Base-by-base conservation (phyloP, 2,329 filamentous ascomycete species). In the Aureobasidium lini region DNA sequence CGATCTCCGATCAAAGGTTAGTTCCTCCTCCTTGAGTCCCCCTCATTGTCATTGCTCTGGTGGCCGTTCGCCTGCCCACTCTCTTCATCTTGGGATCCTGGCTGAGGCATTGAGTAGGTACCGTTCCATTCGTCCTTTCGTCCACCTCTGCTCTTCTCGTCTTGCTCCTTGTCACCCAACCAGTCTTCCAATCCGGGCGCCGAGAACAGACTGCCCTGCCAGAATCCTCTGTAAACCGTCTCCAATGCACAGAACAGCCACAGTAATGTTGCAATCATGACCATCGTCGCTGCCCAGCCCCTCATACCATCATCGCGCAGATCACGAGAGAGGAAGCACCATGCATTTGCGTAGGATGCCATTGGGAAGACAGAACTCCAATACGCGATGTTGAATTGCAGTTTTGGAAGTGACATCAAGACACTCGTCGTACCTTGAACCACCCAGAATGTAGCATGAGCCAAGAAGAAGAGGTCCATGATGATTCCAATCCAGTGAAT, bases 401-500 rank as follows among this genome's bases (percentile, higher is more conserved):
- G 40, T 40, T 63, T 64, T 7, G 65, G 66, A 10, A 57, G 15
- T 11, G 39, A 43, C 34, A 37, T 44, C 8, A 65, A 40, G 28
- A 67, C 36, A 13, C 61, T 42, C 16, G 34, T 37, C n/a, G 60
- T 39, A 8, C 62, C 64, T 46, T 68, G 62, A 9, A 67, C 57
- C 3, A 66, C 43, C 60, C 66, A 67, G 61, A 68, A 68, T 5
- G 66, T 64, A 0, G 66, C 62, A 37, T 65, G 42, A 8, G 64
- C 65, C 15, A 68, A 54, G 28, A 66, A 57, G 49, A 62, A 61
- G 1, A 68, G 56, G 6, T 58, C 37, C 16, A 63, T 39, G 11
- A 67, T 44, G 39, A 67, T 62, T 29, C 66, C 66, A 2, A 65
- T 42, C 66, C 66, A 68, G 23, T 66, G 60, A 16, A 68, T 63